phyloP scores from a whole-genome alignment of 2,329 filamentous ascomycete genomes.

The Chaetomiaceae sp. region DNA sequence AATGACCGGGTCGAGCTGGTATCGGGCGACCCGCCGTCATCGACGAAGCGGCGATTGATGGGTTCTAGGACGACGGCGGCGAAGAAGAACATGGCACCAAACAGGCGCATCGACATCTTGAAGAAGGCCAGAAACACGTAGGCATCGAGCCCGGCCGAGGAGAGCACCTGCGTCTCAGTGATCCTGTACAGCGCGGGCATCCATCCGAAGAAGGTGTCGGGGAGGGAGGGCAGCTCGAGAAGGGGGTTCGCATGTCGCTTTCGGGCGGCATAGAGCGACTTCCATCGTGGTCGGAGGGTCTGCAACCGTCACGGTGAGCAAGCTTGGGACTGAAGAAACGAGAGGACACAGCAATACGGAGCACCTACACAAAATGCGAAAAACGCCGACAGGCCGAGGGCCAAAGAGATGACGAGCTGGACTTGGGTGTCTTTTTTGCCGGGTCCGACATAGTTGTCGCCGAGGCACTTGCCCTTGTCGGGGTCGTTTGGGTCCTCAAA shows the following conservation, averaged over 20 bases:
- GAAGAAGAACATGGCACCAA: slow-evolving; percentile 75
- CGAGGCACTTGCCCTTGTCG: slow-evolving; percentile 24
- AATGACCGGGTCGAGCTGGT: slow-evolving; percentile 9
- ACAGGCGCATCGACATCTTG: slow-evolving; percentile 86
- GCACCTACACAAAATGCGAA: slow-evolving; percentile 67
- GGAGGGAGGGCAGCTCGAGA: slow-evolving; percentile 67
- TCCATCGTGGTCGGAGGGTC: slow-evolving; percentile 88
- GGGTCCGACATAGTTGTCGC: slow-evolving; percentile 32
- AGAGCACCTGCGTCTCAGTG: slow-evolving; percentile 82
- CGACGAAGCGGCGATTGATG: slow-evolving; percentile 67
- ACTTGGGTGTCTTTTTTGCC: slow-evolving; percentile 48
- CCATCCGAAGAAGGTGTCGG: slow-evolving; percentile 87
- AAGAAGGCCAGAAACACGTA: slow-evolving; percentile 96
- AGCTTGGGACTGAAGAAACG: background rate
- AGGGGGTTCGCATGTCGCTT: slow-evolving; percentile 65
- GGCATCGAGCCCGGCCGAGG: slow-evolving; percentile 87
- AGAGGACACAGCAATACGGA: background rate
- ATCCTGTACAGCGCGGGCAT: slow-evolving; percentile 80
- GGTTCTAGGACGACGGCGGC: slow-evolving; percentile 76
- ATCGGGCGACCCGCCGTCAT: slow-evolving; percentile 11
- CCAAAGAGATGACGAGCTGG: slow-evolving; percentile 69
- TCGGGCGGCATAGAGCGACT: slow-evolving; percentile 80
- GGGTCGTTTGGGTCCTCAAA: slow-evolving; percentile 19
- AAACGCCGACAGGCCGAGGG: slow-evolving; percentile 67
- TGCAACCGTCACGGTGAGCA: slow-evolving; percentile 33